phyloP scores from a whole-genome alignment of 257 asterid genomes.

The Capsicum chinense region DNA sequence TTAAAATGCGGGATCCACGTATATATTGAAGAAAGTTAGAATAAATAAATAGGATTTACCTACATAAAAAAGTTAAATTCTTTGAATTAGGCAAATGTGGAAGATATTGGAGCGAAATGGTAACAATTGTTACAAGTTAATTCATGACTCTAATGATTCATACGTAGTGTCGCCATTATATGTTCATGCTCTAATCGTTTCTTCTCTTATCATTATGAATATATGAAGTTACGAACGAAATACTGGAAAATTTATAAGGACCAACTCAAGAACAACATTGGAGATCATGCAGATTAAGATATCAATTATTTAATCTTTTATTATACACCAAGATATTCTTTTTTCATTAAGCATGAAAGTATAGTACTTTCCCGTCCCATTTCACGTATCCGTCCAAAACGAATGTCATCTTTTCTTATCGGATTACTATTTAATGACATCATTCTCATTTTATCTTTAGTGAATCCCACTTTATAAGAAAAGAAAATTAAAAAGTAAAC shows the following conservation, averaged over 20 bases:
- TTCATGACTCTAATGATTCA: neutral
- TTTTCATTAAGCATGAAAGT: neutral
- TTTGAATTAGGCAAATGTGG: neutral
- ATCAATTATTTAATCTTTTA: neutral
- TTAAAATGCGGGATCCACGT: too few species aligned
- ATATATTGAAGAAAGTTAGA: too few species aligned
- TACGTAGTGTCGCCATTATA: neutral
- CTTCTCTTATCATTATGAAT: neutral
- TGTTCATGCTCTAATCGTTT: neutral
- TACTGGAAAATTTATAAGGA: too few species aligned
- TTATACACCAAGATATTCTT: neutral
- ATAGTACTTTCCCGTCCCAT: too few species aligned
- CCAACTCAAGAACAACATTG: neutral
- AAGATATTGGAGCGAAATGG: neutral
- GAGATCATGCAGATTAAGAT: neutral
- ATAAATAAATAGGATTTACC: too few species aligned
- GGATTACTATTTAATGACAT: too few species aligned
- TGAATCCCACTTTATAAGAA: too few species aligned
- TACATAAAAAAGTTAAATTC: too few species aligned
- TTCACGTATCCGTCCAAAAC: too few species aligned
- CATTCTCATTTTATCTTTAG: too few species aligned
- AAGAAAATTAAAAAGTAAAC: too few species aligned
- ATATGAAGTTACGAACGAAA: neutral
- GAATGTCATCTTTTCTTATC: too few species aligned
- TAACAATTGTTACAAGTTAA: neutral